A percentile compares a stretch with the other conserved stretches of the same genome.
Conservation (phyloP, 2,329 filamentous ascomycete genomes). For the Berkeleyomyces basicola region DNA sequence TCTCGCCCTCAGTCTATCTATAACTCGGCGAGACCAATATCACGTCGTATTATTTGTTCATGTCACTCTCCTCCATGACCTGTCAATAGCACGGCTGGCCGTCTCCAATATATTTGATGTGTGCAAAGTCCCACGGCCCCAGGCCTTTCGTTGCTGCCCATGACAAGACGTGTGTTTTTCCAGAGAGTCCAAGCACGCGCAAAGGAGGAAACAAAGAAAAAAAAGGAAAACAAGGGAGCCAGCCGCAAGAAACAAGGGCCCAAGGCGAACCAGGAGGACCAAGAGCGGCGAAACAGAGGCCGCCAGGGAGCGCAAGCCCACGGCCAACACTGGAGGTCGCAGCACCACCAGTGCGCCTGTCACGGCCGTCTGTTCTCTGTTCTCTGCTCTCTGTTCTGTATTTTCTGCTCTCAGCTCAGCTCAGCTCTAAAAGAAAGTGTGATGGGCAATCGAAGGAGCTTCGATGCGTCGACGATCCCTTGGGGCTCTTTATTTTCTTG, state of each 20-base stretch:
- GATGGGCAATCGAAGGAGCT: background rate
- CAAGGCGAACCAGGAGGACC: background rate
- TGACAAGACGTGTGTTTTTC: background rate
- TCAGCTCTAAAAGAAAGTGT: background rate
- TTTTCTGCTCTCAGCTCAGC: background rate
- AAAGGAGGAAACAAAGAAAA: conserved; percentile 1
- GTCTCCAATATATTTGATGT: too few relatives aligned
- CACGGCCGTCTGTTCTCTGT: too few relatives aligned
- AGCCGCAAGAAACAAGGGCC: background rate
- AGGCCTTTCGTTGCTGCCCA: too few relatives aligned
- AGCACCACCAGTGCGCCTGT: too few relatives aligned
- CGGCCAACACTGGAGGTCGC: too few relatives aligned
- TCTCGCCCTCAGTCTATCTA: too few relatives aligned
- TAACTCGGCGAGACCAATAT: background rate
- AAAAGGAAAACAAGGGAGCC: background rate
- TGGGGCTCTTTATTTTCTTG: background rate
- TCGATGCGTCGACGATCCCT: background rate
- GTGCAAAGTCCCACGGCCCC: too few relatives aligned
- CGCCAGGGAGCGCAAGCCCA: too few relatives aligned
- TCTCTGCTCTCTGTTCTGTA: too few relatives aligned
- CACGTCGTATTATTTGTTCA: conserved; percentile 1
- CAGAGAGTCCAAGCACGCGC: background rate
- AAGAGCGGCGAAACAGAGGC: too few relatives aligned
- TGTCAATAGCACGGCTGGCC: background rate
- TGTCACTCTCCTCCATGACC: background rate